phyloP scores from a whole-genome alignment of 805 yeast species.

The Hanseniaspora clermontiae region DNA sequence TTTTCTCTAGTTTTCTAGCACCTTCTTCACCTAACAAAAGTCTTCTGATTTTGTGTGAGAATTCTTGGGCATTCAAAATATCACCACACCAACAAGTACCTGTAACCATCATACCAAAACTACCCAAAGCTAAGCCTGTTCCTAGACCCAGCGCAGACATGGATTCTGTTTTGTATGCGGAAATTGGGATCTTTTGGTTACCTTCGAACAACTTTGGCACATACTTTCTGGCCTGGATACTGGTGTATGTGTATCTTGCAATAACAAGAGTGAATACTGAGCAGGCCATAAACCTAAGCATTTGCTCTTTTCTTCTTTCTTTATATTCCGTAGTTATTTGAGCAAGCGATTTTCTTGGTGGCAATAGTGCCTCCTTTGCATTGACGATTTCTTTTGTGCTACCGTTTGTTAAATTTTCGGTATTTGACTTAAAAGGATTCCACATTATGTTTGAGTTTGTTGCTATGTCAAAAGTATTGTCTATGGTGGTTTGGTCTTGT shows the following conservation, averaged over 20 bases:
- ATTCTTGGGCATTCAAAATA: slow-evolving; percentile 54
- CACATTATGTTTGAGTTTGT: not conserved
- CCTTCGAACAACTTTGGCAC: slow-evolving; percentile 69
- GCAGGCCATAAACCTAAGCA: slow-evolving; percentile 58
- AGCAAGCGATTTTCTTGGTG: slow-evolving; percentile 2
- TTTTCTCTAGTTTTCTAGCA: slow-evolving; percentile 21
- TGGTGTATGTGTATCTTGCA: slow-evolving; percentile 61
- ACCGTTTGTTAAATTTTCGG: not conserved
- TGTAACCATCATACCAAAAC: slow-evolving; percentile 57
- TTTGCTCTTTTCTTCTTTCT: slow-evolving; percentile 54
- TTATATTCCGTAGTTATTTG: slow-evolving; percentile 36
- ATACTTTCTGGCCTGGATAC: slow-evolving; percentile 60
- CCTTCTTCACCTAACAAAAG: slow-evolving; percentile 53
- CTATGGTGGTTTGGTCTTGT: no score
- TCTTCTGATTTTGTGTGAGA: slow-evolving; percentile 53
- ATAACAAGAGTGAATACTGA: slow-evolving; percentile 61
- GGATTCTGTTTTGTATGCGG: slow-evolving; percentile 70
- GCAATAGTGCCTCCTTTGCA: not conserved
- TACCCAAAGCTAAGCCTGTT: slow-evolving; percentile 57
- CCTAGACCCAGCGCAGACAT: slow-evolving; percentile 75
- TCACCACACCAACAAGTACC: slow-evolving; percentile 75
- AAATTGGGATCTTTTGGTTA: slow-evolving; percentile 76
- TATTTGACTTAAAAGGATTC: not conserved
- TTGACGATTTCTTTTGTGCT: not conserved
- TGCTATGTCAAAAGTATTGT: no score